Conservation (phyloP, 2,329 filamentous ascomycete species). For the Sarocladium oryzae region DNA sequence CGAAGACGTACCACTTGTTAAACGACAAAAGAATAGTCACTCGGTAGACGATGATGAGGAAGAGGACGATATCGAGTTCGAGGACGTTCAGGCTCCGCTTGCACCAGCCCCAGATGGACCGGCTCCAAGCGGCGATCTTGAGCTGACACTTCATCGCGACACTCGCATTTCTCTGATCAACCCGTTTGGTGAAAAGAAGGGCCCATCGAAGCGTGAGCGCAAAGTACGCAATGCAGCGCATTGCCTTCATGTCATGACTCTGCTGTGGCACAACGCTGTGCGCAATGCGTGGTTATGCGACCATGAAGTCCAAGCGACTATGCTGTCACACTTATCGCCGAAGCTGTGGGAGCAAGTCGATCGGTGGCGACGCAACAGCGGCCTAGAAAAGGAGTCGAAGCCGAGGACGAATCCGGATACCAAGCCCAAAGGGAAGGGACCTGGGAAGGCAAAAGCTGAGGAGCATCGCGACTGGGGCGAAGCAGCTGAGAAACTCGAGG, state of each 20-base stretch:
- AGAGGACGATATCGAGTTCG: slow-evolving; percentile 49
- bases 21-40: slow-evolving; percentile 31
- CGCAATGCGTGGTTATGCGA: slow-evolving; percentile 83
- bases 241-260: slow-evolving; percentile 77
- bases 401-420: slow-evolving; percentile 20
- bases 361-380: slow-evolving; percentile 64
- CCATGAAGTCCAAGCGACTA: slow-evolving; percentile 62
- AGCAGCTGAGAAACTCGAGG: slow-evolving; percentile 62
- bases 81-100: slow-evolving; percentile 59
- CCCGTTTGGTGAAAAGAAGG: slow-evolving; percentile 65
- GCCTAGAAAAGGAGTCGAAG: slow-evolving; percentile 41
- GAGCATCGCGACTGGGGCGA: slow-evolving; percentile 59
- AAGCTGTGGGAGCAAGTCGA: slow-evolving; percentile 67
- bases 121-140: slow-evolving; percentile 58
- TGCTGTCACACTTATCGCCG: slow-evolving; percentile 66
- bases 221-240: slow-evolving; percentile 74
- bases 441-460: slow-evolving; percentile 31
- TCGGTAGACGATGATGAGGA: slow-evolving; percentile 19
- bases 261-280: slow-evolving; percentile 85
- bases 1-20: slow-evolving; percentile 34
- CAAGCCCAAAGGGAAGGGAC: slow-evolving; percentile 23
- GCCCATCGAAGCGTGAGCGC: slow-evolving; percentile 77
- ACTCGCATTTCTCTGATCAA: slow-evolving; percentile 55
- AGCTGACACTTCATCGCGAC: slow-evolving; percentile 61
- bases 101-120: slow-evolving; percentile 41